Evolutionary conservation across 306 rosid genomes (phyloP).

Genomic region (Prunus davidiana): DNA sequence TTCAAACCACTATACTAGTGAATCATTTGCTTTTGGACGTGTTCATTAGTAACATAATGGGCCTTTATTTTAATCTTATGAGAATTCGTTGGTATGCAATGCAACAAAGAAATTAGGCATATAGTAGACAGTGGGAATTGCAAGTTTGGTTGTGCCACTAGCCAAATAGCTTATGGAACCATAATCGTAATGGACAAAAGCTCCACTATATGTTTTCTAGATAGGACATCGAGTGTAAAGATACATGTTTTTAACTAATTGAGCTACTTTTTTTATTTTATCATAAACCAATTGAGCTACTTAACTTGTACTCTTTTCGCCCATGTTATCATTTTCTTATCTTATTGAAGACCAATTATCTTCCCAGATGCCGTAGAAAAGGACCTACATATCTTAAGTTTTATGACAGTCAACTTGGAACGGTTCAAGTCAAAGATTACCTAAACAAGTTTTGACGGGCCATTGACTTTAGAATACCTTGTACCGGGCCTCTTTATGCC

Average conservation of each 20-base stretch:
- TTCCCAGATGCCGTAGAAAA: background rate
- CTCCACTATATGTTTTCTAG: background rate
- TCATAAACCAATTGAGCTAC: too few relatives aligned
- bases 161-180: background rate
- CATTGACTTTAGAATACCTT: background rate
- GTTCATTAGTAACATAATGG: background rate
- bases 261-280: too few relatives aligned
- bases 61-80: too few relatives aligned
- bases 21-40: background rate
- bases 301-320: background rate
- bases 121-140: background rate
- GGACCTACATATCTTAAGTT: too few relatives aligned
- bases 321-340: background rate
- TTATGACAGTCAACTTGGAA: background rate
- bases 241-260: too few relatives aligned
- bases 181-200: background rate
- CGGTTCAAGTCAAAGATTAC: background rate
- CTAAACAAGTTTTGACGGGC: background rate
- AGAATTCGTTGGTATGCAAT: too few relatives aligned
- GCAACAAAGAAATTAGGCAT: too few relatives aligned
- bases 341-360: background rate
- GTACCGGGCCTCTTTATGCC: background rate
- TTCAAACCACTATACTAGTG: too few relatives aligned
- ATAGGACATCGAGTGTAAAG: too few relatives aligned
- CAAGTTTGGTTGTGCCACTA: background rate